Evolutionary conservation across 177 flowering plant genomes (phyloP).

Genomic region (Telopea speciosissima): DNA sequence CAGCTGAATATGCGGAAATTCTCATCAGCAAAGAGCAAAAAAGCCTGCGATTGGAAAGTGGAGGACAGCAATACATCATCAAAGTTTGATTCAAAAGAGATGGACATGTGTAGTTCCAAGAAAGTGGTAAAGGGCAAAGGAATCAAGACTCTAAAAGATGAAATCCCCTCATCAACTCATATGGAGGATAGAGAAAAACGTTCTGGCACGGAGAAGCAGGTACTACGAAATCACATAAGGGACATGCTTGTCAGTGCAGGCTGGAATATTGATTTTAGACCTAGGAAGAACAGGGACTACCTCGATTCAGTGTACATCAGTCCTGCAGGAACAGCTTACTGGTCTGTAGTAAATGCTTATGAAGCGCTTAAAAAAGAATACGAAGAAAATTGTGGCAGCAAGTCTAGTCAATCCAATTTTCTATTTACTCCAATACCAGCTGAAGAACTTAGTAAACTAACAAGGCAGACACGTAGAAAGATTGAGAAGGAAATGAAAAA

Average conservation of each 20-base stretch:
- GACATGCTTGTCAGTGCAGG: slow-evolving; percentile 75
- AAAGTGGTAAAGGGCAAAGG: slow-evolving; percentile 25
- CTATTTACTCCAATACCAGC: slow-evolving; percentile 51
- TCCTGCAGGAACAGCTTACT: slow-evolving; percentile 70
- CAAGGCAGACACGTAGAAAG: slow-evolving; percentile 70
- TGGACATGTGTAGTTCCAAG: slow-evolving; percentile 16
- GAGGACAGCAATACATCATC: slow-evolving; percentile 37
- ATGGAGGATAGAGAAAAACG: slow-evolving; percentile 46
- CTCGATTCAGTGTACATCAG: slow-evolving; percentile 79
- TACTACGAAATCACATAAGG: slow-evolving; percentile 65
- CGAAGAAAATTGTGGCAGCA: slow-evolving; percentile 25
- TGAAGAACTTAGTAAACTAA: slow-evolving; percentile 59
- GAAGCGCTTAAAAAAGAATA: slow-evolving; percentile 70
- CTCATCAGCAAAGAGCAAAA: slow-evolving; percentile 22
- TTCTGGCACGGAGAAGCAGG: slow-evolving; percentile 72
- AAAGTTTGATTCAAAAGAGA: slow-evolving; percentile 22
- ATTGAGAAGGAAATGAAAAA: slow-evolving; percentile 49
- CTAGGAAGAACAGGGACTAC: slow-evolving; percentile 76
- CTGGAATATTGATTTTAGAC: slow-evolving; percentile 86
- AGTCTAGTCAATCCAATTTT: slow-evolving; percentile 28
- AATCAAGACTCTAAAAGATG: slow-evolving; percentile 24
- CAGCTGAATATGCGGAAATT: slow-evolving; percentile 23
- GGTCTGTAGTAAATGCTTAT: slow-evolving; percentile 96
- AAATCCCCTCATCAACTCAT: slow-evolving; percentile 13
- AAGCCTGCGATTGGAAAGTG: slow-evolving; percentile 23